Base-by-base conservation (phyloP, 176 grass and related monocot genomes). In the Dactylis glomerata region DNA sequence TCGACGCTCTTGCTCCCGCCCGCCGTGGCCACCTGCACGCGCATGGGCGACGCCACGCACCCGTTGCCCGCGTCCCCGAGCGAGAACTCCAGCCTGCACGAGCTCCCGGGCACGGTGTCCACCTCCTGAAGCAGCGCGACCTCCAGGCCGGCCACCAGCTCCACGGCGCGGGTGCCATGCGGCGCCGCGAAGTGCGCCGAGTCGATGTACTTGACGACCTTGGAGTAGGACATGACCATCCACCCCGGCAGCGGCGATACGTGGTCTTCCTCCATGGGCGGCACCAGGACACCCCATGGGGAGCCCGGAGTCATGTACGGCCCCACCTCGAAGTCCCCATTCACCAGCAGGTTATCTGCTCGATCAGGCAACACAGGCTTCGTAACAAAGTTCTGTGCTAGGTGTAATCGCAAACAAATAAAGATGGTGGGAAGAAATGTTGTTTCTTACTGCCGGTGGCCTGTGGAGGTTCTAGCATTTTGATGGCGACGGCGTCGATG, bases 161-260 rank as follows among this genome's bases (percentile, higher is more conserved):
- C 76, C 30, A 87, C 85, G 20, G 89, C 89, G 49, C 76, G 85
- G 17, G 63, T 31, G 40, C 89, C 89, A 1, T 22, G 89, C n/a
- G 89, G 89, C 61, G 84, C 85, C 30, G 17, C 17, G 76, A 54
- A 87, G 89, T 91, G 85, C 37, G 34, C 81, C 2, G 89, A 40
- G 76, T 91, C 85, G 13, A 87, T 45, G 85, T 81, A 91, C 81
- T 91, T 81, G 38, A 84, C 89, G 74, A 80, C 73, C 80, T 86
- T 90, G 62, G 82, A 83, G 57, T 56, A 28, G 23, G 88, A 86
- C 88, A 78, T 75, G 36, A 97, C 52, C 89, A 83, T 92, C 94
- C 94, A 97, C 27, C 94, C 94, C 0, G 94, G 85, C 28, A 97
- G 61, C 37, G 94, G 89, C 69, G 88, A 94, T 63, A 90, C 87